Conservation (phyloP, 2,329 filamentous ascomycete species). For the Fusarium concolor region DNA sequence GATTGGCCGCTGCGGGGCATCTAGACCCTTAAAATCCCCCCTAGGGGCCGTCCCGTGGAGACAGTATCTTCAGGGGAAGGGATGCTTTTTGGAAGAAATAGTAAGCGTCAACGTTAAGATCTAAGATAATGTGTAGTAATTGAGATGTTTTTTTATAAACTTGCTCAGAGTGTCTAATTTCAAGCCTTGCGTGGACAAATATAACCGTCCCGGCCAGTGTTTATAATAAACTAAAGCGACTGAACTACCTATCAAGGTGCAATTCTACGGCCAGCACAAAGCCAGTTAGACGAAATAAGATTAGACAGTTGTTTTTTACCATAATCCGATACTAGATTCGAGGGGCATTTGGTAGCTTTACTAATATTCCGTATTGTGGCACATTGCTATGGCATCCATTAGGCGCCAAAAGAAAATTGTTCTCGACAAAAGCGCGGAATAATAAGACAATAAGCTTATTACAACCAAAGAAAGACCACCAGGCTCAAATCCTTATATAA, state of each 20-base stretch:
- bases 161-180: not conserved
- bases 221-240: not conserved
- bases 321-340: too few relatives aligned
- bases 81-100: not conserved
- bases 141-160: not conserved
- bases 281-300: not conserved
- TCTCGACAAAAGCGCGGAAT: too few relatives aligned
- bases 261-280: not conserved
- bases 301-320: not conserved
- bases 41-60: constrained; percentile 3
- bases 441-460: too few relatives aligned
- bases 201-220: not conserved
- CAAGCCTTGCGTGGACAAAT: not conserved
- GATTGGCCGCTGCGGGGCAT: constrained; percentile 43
- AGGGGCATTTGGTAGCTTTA: too few relatives aligned
- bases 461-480: too few relatives aligned
- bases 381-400: not conserved
- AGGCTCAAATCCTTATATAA: too few relatives aligned
- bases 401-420: too few relatives aligned
- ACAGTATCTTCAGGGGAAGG: constrained; percentile 26
- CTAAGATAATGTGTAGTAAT: not conserved
- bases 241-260: not conserved
- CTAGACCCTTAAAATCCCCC: constrained; percentile 33
- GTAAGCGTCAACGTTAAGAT: not conserved
- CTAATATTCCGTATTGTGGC: too few relatives aligned